These are phyloP conservation scores for Byssoonygena ceratinophila DNA, from an alignment of 2,329 filamentous ascomycete species.

Conservation along the genomic window DNA sequence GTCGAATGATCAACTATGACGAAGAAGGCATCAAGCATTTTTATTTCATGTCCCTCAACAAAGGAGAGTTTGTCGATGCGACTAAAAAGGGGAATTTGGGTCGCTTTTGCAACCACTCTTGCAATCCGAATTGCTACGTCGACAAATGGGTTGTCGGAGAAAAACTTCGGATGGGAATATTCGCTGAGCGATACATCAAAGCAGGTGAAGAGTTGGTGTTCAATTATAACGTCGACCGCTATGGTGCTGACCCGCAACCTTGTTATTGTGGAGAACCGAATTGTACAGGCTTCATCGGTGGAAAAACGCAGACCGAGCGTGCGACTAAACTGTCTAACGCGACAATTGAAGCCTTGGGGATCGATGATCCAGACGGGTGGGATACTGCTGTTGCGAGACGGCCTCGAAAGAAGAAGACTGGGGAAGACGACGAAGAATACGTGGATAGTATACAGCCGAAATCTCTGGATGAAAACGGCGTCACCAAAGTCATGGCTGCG, in stretches of 20 bases:
- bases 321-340: constrained; percentile 82
- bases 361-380: constrained; percentile 87
- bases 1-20: constrained; percentile 86
- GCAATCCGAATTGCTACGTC: constrained; percentile 96
- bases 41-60: constrained; percentile 98
- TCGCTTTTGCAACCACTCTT: constrained; percentile 97
- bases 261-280: constrained; percentile 94
- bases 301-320: constrained; percentile 93
- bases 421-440: constrained; percentile 90
- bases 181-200: constrained; percentile 72
- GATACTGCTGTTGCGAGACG: constrained; percentile 82
- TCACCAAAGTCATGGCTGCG: constrained; percentile 90
- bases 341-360: constrained; percentile 88
- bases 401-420: constrained; percentile 80
- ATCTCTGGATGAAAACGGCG: constrained; percentile 67
- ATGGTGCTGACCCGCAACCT: constrained; percentile 89
- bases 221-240: constrained; percentile 98
- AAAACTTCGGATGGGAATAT: constrained; percentile 98
- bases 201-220: constrained; percentile 93
- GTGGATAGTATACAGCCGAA: constrained; percentile 77
- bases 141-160: constrained; percentile 99
- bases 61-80: constrained; percentile 93
- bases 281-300: constrained; percentile 92
- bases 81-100: constrained; percentile 94
- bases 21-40: constrained; percentile 97